Evolutionary conservation across 2,329 filamentous ascomycete genomes (phyloP).

Genomic region (Falciphora oryzae): DNA sequence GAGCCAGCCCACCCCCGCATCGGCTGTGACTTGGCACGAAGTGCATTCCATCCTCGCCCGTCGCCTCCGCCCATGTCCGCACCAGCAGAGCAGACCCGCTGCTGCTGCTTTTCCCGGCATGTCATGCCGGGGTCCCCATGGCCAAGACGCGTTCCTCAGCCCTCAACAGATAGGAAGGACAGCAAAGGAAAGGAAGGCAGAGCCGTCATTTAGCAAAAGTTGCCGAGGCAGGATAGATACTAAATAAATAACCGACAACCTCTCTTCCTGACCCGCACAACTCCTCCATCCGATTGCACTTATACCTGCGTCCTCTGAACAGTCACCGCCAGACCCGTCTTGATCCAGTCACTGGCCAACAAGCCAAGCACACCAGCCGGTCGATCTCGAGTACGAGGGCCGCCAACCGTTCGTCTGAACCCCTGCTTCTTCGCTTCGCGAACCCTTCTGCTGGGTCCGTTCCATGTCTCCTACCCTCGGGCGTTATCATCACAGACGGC

Average conservation of each 20-base stretch:
- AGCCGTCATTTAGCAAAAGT: not conserved
- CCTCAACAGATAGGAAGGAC: not conserved
- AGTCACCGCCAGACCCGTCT: too few species aligned
- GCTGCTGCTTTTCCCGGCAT: not conserved
- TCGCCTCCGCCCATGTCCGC: not conserved
- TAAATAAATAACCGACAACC: not conserved
- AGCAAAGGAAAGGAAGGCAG: too few species aligned
- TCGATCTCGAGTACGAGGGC: not conserved
- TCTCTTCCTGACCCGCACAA: too few species aligned
- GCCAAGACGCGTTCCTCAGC: not conserved
- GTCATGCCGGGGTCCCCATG: not conserved
- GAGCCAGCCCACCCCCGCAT: not conserved
- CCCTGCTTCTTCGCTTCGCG: not conserved
- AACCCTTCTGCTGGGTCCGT: not conserved
- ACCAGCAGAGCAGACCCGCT: not conserved
- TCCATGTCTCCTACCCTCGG: too few species aligned
- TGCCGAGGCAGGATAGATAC: not conserved
- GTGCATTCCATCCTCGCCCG: not conserved
- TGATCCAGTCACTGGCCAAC: not conserved
- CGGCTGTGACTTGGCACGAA: not conserved
- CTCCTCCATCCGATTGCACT: too few species aligned
- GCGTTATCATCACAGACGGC: not conserved
- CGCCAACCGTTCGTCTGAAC: not conserved
- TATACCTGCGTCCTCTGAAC: too few species aligned
- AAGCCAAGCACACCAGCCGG: not conserved